Percentiles rank a stretch among this genome's conserved stretches.
These are phyloP conservation scores for Nematocida minor DNA, from an alignment of 371 early-diverging fungal genomes.

Conservation along the genomic window DNA sequence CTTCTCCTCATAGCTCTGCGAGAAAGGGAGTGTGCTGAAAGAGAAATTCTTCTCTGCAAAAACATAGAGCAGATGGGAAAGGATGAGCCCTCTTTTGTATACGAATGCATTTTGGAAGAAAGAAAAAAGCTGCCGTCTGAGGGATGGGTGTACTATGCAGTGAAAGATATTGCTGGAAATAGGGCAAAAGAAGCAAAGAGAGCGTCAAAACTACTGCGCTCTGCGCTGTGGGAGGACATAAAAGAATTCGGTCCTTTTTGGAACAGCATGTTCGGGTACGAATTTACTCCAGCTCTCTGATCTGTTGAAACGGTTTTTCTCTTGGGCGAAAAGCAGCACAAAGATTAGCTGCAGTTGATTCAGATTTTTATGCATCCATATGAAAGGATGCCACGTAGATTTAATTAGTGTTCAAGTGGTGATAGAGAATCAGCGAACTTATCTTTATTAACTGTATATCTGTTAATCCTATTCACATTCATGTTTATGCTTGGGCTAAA, in stretches of 20 bases:
- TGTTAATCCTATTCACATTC: no score
- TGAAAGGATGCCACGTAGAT: no score
- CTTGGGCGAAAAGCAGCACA: no score
- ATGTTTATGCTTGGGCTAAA: no score
- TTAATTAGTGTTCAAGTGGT: no score
- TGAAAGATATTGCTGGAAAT: constrained; percentile 15
- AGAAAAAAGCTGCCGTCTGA: not conserved
- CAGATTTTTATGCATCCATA: no score
- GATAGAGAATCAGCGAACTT: no score
- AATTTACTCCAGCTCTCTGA: not conserved
- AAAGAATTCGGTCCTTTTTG: not conserved
- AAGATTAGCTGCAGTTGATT: no score
- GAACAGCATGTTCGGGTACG: not conserved
- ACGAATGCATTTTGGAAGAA: not conserved
- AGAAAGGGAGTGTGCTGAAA: not conserved
- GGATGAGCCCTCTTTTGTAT: not conserved
- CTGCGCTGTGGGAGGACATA: constrained; percentile 11
- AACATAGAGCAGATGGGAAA: not conserved
- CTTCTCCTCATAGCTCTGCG: not conserved
- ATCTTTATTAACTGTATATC: no score
- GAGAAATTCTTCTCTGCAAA: constrained; percentile 5
- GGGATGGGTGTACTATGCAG: constrained; percentile 18
- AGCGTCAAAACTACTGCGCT: not conserved
- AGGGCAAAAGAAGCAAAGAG: not conserved
- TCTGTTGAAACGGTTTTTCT: no score